Evolutionary conservation across 176 grass and related monocot genomes (phyloP).

Genomic region (Oryza coarctata): DNA sequence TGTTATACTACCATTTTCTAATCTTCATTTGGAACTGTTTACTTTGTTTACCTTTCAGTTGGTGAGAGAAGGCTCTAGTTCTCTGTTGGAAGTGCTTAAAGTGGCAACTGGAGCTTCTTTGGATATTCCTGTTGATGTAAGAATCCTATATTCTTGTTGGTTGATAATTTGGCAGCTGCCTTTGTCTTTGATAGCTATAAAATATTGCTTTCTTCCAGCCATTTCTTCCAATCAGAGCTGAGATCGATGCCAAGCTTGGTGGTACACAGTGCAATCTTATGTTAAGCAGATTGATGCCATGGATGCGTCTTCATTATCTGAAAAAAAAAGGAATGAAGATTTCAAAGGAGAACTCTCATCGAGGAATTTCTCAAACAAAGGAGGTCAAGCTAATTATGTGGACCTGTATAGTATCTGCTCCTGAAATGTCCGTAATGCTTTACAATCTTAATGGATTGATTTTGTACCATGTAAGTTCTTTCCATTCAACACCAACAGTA

Average conservation of each 20-base stretch:
- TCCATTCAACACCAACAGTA: constrained; percentile 25
- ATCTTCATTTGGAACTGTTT: constrained; percentile 29
- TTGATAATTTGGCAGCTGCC: constrained; percentile 1
- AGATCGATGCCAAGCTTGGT: constrained; percentile 93
- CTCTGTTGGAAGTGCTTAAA: constrained; percentile 97
- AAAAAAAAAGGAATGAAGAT: constrained; percentile 66
- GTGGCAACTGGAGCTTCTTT: constrained; percentile 66
- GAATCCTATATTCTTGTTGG: constrained; percentile 37
- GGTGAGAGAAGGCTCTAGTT: constrained; percentile 69
- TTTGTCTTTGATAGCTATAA: constrained; percentile 36
- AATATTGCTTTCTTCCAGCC: constrained; percentile 56
- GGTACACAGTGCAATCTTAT: constrained; percentile 91
- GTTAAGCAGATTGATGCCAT: constrained; percentile 86
- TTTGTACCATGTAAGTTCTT: constrained; percentile 95
- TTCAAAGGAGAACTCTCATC: constrained; percentile 47
- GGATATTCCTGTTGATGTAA: constrained; percentile 89
- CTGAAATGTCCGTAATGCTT: constrained; percentile 88
- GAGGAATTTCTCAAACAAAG: constrained; percentile 56
- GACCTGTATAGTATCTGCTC: constrained; percentile 89
- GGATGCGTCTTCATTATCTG: constrained; percentile 62
- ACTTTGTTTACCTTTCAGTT: constrained; percentile 61
- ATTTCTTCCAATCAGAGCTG: constrained; percentile 86
- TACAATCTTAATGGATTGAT: constrained; percentile 72
- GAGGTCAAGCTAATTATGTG: constrained; percentile 79
- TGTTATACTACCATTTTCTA: constrained; percentile 23